These are phyloP conservation scores for Lichina pygmaea DNA, from an alignment of 495 filamentous ascomycete species.

Conservation along the genomic window DNA sequence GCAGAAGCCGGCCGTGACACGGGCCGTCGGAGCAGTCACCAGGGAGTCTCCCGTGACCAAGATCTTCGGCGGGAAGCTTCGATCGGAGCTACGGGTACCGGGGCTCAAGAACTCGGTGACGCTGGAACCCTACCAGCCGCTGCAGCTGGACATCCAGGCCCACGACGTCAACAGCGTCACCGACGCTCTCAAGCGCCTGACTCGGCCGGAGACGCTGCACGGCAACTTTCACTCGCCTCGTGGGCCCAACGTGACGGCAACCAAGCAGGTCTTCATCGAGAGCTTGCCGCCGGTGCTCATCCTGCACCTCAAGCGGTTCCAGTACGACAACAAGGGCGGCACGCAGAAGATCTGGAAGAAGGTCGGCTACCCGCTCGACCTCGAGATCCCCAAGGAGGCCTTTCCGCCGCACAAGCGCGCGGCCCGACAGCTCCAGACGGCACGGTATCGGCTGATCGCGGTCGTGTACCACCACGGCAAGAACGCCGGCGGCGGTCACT, in stretches of 20 bases:
- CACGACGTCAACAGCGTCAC: conserved; percentile 67
- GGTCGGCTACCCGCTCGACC: conserved; percentile 76
- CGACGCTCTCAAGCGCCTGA: conserved; percentile 69
- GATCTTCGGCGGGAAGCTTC: conserved; percentile 79
- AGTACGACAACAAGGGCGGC: conserved; percentile 72
- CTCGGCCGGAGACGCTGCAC: conserved; percentile 55
- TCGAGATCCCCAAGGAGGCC: conserved; percentile 86
- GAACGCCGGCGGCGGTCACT: conserved; percentile 82
- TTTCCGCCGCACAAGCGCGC: conserved; percentile 52
- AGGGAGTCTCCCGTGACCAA: conserved; percentile 66
- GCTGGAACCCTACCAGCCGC: conserved; percentile 72
- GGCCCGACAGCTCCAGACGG: conserved; percentile 33
- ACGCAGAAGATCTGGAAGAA: conserved; percentile 98
- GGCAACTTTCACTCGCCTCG: conserved; percentile 68
- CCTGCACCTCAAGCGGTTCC: conserved; percentile 88
- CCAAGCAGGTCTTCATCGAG: conserved; percentile 89
- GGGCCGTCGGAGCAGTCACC: conserved; percentile 51
- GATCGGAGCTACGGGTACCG: conserved; percentile 69
- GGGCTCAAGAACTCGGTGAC: conserved; percentile 78
- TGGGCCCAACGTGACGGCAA: conserved; percentile 48
- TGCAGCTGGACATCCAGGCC: conserved; percentile 81
- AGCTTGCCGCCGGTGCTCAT: conserved; percentile 78
- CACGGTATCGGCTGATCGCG: conserved; percentile 63
- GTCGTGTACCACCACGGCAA: conserved; percentile 97
- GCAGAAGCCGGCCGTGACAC: conserved; percentile 64